Percentiles rank a stretch among this genome's conserved stretches.
These are phyloP conservation scores for Xenoacremonium recifei DNA, from an alignment of 2,329 filamentous ascomycete species.

Conservation along the genomic window DNA sequence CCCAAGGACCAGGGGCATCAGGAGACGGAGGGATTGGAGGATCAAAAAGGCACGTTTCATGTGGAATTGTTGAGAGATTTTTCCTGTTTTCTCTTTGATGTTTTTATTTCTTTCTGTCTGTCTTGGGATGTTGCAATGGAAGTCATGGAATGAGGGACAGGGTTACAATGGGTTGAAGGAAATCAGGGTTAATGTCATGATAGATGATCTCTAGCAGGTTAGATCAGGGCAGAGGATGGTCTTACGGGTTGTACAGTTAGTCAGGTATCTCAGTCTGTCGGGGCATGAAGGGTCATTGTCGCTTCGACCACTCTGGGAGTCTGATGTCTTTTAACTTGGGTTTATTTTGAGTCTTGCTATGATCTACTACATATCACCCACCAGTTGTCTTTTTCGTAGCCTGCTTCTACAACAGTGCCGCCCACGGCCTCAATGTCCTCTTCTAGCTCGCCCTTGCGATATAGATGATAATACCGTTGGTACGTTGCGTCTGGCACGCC, in stretches of 20 bases:
- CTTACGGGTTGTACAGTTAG: conserved; percentile 23
- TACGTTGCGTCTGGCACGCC: conserved; percentile 56
- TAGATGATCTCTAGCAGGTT: conserved; percentile 14
- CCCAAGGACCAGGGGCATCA: conserved; percentile 9
- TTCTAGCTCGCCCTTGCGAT: conserved; percentile 82
- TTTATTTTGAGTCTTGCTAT: background rate
- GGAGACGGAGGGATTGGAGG: conserved; percentile 7
- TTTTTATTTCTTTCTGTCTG: background rate
- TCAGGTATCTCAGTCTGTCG: conserved; percentile 4
- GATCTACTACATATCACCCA: conserved; percentile 67
- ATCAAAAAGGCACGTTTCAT: background rate
- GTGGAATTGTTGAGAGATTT: background rate
- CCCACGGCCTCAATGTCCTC: conserved; percentile 72
- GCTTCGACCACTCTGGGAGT: no score
- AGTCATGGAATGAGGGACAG: background rate
- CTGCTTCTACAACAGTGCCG: conserved; percentile 71
- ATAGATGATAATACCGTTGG: conserved; percentile 93
- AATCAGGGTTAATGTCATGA: conserved; percentile 12
- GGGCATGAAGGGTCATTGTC: background rate
- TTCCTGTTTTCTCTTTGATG: background rate
- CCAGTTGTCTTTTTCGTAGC: conserved; percentile 98
- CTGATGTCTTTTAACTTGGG: background rate
- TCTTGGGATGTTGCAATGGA: conserved; percentile 3
- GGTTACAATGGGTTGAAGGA: background rate
- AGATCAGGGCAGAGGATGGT: conserved; percentile 7